Evolutionary conservation across 495 filamentous ascomycete species (phyloP).

Genomic region (Antarctomyces pellizariae): DNA sequence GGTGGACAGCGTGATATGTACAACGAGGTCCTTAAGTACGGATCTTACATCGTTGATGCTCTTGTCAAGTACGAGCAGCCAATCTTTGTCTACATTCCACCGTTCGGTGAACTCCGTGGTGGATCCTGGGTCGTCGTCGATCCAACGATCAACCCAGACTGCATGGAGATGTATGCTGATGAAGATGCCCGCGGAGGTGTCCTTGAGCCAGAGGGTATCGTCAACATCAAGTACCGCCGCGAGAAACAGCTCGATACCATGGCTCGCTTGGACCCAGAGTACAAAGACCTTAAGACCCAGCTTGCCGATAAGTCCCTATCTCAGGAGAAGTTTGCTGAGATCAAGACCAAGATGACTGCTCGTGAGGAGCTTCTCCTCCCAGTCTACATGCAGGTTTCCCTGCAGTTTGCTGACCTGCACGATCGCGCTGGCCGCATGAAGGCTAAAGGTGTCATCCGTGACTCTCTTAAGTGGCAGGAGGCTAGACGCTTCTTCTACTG

Average conservation of each 20-base stretch:
- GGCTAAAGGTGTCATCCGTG: constrained; percentile 84
- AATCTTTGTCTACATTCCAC: constrained; percentile 95
- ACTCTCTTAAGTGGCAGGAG: constrained; percentile 62
- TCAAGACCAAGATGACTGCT: constrained; percentile 71
- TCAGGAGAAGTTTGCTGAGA: constrained; percentile 43
- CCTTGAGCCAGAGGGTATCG: constrained; percentile 91
- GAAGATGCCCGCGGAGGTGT: constrained; percentile 91
- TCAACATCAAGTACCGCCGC: constrained; percentile 92
- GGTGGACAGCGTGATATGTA: constrained; percentile 99
- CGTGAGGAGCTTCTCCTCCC: constrained; percentile 79
- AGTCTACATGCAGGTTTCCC: constrained; percentile 75
- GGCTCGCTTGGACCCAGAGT: constrained; percentile 73
- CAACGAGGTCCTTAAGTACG: constrained; percentile 98
- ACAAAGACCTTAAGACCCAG: constrained; percentile 59
- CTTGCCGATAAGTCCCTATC: constrained; percentile 40
- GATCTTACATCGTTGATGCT: constrained; percentile 94
- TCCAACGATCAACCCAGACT: constrained; percentile 85
- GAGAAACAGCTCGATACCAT: constrained; percentile 97
- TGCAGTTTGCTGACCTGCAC: constrained; percentile 93
- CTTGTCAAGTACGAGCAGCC: constrained; percentile 97
- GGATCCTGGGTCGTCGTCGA: constrained; percentile 98
- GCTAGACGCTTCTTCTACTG: constrained; percentile 99
- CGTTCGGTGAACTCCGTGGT: constrained; percentile 88
- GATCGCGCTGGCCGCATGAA: constrained; percentile 95
- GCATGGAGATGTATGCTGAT: constrained; percentile 99